These are phyloP conservation scores for Cordyceps tenuipes DNA, from an alignment of 2,329 filamentous ascomycete species.

Conservation along the genomic window DNA sequence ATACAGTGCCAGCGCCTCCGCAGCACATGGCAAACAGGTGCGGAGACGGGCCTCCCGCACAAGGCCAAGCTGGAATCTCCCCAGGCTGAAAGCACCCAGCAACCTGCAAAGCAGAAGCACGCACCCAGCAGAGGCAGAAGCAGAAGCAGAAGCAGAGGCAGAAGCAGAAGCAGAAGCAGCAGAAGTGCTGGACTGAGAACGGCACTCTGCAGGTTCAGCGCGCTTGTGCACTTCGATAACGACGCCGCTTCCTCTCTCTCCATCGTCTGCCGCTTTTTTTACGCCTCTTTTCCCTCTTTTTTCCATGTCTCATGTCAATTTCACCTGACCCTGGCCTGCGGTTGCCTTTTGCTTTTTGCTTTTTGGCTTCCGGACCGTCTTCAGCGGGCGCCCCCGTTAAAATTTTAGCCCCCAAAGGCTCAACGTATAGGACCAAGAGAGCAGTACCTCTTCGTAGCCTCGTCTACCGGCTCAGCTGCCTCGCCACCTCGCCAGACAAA, in stretches of 20 bases:
- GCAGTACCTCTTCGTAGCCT: neutral
- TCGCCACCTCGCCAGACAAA: neutral
- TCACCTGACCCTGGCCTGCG: conserved; percentile 1
- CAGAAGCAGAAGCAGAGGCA: neutral
- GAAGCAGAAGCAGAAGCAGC: conserved; percentile 2
- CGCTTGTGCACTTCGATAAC: neutral
- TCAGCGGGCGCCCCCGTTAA: conserved; percentile 4
- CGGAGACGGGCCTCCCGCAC: conserved; percentile 7
- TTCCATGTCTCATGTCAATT: conserved; percentile 1
- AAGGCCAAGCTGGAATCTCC: neutral
- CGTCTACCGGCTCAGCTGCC: neutral
- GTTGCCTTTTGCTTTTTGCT: neutral
- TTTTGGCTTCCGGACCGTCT: conserved; percentile 1
- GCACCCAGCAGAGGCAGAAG: neutral
- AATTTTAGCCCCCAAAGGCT: conserved; percentile 5
- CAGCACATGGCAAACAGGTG: conserved; percentile 9
- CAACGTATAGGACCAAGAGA: neutral
- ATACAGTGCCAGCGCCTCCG: neutral
- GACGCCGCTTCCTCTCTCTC: neutral
- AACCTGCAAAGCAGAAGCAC: neutral
- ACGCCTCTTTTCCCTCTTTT: neutral
- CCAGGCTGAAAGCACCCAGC: neutral
- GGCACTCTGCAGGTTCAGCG: conserved; percentile 1
- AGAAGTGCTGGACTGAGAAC: conserved; percentile 2
- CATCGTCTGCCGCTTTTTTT: neutral